Percentiles rank a stretch among this genome's conserved stretches.
These are phyloP conservation scores for Blepharisma stoltei DNA, from an alignment of 73 alveolate species.

Conservation along the genomic window DNA sequence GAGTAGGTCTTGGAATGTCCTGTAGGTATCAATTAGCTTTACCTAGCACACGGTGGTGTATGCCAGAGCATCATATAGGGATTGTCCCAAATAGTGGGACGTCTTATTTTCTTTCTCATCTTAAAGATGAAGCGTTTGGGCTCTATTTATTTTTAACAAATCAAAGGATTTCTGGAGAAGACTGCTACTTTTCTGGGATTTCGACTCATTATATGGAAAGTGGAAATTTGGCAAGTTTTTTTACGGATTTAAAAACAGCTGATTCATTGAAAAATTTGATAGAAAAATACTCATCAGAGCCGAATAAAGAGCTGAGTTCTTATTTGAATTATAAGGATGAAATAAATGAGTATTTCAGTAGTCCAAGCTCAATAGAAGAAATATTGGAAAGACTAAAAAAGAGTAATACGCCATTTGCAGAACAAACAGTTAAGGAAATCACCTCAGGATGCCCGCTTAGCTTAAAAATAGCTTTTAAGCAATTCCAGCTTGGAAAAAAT, in stretches of 20 bases:
- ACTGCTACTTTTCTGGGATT: conserved; percentile 58
- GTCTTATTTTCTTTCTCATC: conserved; percentile 70
- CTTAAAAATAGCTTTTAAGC: conserved; percentile 68
- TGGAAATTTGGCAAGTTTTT: conserved; percentile 35
- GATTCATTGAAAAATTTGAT: not conserved
- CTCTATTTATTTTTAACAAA: conserved; percentile 84
- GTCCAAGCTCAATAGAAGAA: conserved; percentile 36
- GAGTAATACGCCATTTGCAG: conserved; percentile 16
- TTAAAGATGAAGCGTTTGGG: conserved; percentile 71
- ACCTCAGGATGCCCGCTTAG: conserved; percentile 27
- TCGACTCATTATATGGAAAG: not conserved
- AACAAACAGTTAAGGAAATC: not conserved
- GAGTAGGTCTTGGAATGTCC: too few species aligned
- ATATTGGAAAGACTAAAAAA: conserved; percentile 29
- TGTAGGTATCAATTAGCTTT: not conserved
- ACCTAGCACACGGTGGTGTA: conserved; percentile 15
- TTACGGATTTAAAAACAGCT: conserved; percentile 34
- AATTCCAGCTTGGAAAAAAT: conserved; percentile 67
- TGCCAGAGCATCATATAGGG: conserved; percentile 95
- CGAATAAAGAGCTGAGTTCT: not conserved
- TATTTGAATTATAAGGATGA: not conserved
- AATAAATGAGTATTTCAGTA: conserved; percentile 37
- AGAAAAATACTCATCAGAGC: conserved; percentile 8
- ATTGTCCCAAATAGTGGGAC: conserved; percentile 95
- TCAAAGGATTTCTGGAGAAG: conserved; percentile 75